Base-by-base conservation (phyloP, 2,329 filamentous ascomycete species). In the Xylariaceae sp. region DNA sequence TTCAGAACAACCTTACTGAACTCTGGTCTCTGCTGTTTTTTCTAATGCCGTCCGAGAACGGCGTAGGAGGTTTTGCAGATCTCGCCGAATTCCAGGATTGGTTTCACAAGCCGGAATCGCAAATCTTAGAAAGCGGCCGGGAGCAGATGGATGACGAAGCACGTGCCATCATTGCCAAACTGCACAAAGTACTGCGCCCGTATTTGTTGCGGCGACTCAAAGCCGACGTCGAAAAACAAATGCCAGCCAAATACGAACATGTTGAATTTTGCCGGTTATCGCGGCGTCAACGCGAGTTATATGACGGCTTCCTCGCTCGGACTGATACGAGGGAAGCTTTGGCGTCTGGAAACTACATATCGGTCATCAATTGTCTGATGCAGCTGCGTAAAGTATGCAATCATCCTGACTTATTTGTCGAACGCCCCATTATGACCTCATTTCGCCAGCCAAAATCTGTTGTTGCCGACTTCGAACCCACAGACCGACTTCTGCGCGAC, bases 301-400 rank as follows among this genome's bases (percentile, higher is more conserved):
- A 99, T 65, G 94, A 99, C 71, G 93, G 93, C 1, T 99, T 97
- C 71, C 84, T 99, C 74, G 90, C 90, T 33, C 86, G 92, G 50
- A 87, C 88, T 3, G 90, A 96, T 63, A 97, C 94, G 0, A 86
- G 90, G 58, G 88, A 90, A 54, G 97, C 92, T 0, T 76, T 99
- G 16, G 83, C 90, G 2, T 95, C 90, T 1, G 94, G 94, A 28
- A 99, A 97, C 64, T 97, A 97, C 68, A 83, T 99, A 58, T 96
- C 91, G 16, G 97, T 99, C 68, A 97, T 97, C 72, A 96, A 97
- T 68, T 97, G 95, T 70, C 75, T 99, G 47, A 96, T 99, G 91
- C 94, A 96, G 67, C 78, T 99, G 48, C 86, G 94, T 45, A 97
- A 97, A 69, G 95, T 99, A 47, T 99, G 94, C 78, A 99, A 99